phyloP scores from a whole-genome alignment of 2,329 filamentous ascomycete genomes.

The Pseudogymnoascus sp. region DNA sequence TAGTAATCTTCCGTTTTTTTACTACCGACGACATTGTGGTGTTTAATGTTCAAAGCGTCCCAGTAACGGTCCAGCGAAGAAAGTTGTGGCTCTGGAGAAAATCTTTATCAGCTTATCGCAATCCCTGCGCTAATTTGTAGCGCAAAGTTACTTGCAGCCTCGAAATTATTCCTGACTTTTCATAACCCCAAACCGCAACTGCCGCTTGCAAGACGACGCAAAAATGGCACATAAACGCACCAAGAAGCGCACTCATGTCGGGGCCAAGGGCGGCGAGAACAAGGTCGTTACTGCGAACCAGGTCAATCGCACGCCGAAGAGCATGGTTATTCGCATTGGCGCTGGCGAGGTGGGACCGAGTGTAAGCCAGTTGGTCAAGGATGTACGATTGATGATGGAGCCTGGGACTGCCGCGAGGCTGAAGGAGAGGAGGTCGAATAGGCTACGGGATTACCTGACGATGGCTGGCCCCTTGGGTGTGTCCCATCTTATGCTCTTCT shows the following conservation, averaged over 20 bases:
- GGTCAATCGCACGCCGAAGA: conserved; percentile 66
- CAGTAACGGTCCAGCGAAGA: not conserved
- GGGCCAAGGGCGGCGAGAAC: conserved; percentile 45
- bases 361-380: conserved; percentile 82
- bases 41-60: conserved; percentile 3
- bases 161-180: conserved; percentile 20
- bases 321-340: conserved; percentile 96
- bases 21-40: conserved; percentile 23
- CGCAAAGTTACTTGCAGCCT: conserved; percentile 16
- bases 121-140: conserved; percentile 20
- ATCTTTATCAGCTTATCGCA: conserved; percentile 27
- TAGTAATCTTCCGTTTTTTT: conserved; percentile 26
- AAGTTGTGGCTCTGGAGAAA: conserved; percentile 16
- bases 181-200: conserved; percentile 14
- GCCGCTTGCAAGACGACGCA: conserved; percentile 12
- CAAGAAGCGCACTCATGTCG: conserved; percentile 83
- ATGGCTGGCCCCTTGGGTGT: conserved; percentile 95
- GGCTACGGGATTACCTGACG: conserved; percentile 81
- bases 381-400: conserved; percentile 91
- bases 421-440: conserved; percentile 83
- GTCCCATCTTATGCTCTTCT: conserved; percentile 87
- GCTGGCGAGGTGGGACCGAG: conserved; percentile 88
- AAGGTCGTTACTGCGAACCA: conserved; percentile 53
- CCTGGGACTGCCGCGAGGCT: conserved; percentile 83
- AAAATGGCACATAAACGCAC: conserved; percentile 70